Conservation (phyloP, 768 basidiomycete species). For the Boletus rubescentipes region DNA sequence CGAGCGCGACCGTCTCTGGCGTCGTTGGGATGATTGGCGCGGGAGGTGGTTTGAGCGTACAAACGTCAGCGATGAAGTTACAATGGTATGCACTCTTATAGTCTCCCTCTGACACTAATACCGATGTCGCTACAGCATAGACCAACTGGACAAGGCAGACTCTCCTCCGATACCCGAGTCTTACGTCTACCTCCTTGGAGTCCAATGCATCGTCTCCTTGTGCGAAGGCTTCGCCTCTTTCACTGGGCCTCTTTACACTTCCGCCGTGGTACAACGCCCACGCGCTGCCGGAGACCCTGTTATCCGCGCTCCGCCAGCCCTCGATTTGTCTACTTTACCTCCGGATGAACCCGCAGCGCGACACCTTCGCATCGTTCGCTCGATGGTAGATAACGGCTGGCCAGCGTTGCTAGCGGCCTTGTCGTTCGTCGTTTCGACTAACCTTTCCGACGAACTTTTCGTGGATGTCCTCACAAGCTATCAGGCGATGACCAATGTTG, state of each 20-base stretch:
- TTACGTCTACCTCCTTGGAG: slow-evolving; percentile 88
- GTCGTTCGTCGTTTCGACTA: slow-evolving; percentile 86
- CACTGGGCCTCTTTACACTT: slow-evolving; percentile 72
- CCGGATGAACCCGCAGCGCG: slow-evolving; percentile 51
- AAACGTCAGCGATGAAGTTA: slow-evolving; percentile 79
- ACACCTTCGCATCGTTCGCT: slow-evolving; percentile 63
- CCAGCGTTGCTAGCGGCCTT: slow-evolving; percentile 89
- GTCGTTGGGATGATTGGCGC: slow-evolving; percentile 85
- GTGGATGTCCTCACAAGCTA: slow-evolving; percentile 80
- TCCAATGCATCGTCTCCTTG: slow-evolving; percentile 84
- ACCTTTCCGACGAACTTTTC: slow-evolving; percentile 90
- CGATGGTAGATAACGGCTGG: slow-evolving; percentile 88
- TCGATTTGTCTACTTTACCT: slow-evolving; percentile 59
- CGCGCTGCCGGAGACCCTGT: slow-evolving; percentile 61
- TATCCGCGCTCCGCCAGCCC: slow-evolving; percentile 69
- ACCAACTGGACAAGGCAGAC: slow-evolving; percentile 97
- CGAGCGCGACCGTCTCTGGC: slow-evolving; percentile 79
- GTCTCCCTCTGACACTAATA: neutral
- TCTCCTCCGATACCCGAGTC: slow-evolving; percentile 91
- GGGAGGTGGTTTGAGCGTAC: slow-evolving; percentile 67
- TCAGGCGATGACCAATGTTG: slow-evolving; percentile 82
- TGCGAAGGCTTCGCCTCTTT: slow-evolving; percentile 83
- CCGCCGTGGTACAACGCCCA: slow-evolving; percentile 65
- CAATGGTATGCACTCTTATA: slow-evolving; percentile 64
- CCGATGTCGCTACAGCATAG: slow-evolving; percentile 61